phyloP scores from a whole-genome alignment of 2,329 filamentous ascomycete species.

The Tolypocladium capitatum region DNA sequence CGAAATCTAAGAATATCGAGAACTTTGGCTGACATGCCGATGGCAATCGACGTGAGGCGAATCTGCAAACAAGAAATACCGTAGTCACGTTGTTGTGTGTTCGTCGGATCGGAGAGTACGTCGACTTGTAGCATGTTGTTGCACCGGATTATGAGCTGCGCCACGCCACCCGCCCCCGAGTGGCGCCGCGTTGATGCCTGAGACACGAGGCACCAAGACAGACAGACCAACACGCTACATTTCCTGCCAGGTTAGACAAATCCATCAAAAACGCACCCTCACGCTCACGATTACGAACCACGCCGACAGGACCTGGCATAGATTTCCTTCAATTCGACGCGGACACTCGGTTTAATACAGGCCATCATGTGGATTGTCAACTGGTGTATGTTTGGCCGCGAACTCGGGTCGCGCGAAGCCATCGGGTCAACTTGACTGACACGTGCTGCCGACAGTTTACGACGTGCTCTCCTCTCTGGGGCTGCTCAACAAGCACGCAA shows the following conservation, averaged over 20 bases:
- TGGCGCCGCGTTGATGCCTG: slow-evolving; percentile 1
- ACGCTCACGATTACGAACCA: background rate
- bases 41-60: background rate
- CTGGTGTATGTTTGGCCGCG: slow-evolving; percentile 60
- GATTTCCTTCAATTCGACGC: background rate
- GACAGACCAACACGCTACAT: background rate
- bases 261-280: too few species aligned
- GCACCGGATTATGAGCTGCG: too few species aligned
- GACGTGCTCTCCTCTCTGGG: slow-evolving; percentile 79
- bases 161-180: background rate
- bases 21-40: too few species aligned
- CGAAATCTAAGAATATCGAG: too few species aligned
- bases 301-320: background rate
- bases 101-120: background rate
- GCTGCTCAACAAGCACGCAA: slow-evolving; percentile 89
- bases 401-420: background rate
- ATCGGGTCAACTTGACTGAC: slow-evolving; percentile 14
- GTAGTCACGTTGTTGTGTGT: background rate
- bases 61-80: background rate
- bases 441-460: slow-evolving; percentile 46
- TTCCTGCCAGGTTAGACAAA: slow-evolving; percentile 4
- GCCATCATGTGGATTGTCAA: slow-evolving; percentile 80
- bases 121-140: background rate
- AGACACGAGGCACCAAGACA: slow-evolving; percentile 2
- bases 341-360: background rate